Evolutionary conservation across 768 basidiomycete genomes (phyloP).

Genomic region (Serendipita sp.): DNA sequence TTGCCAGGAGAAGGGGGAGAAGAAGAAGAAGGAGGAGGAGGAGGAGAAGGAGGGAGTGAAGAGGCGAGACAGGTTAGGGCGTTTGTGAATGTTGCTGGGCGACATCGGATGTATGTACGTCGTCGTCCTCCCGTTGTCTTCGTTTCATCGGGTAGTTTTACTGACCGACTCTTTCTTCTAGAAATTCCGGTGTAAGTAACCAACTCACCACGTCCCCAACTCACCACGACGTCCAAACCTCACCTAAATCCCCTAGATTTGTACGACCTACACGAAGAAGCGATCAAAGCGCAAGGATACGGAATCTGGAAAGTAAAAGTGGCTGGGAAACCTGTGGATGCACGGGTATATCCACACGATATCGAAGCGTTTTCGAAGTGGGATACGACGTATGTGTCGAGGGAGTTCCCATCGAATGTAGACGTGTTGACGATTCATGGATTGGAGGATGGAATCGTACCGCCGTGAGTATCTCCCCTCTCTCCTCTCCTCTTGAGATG

Average conservation of each 20-base stretch:
- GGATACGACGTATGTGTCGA: slow-evolving; percentile 54
- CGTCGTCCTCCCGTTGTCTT: background rate
- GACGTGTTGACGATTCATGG: slow-evolving; percentile 71
- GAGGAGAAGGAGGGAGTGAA: background rate
- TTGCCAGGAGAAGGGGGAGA: too few relatives aligned
- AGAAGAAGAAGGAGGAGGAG: too few relatives aligned
- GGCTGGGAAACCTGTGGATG: slow-evolving; percentile 40
- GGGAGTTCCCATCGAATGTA: slow-evolving; percentile 39
- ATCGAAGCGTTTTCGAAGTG: slow-evolving; percentile 43
- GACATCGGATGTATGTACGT: slow-evolving; percentile 66
- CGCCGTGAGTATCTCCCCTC: slow-evolving; percentile 34
- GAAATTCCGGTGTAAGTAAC: background rate
- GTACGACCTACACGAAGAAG: slow-evolving; percentile 16
- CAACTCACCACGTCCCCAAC: background rate
- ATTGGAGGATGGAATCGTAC: slow-evolving; percentile 47
- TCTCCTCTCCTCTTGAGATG: too few relatives aligned
- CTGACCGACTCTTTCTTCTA: background rate
- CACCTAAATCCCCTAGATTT: background rate
- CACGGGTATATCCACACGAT: slow-evolving; percentile 40
- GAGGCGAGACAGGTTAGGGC: slow-evolving; percentile 36
- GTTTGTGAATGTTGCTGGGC: slow-evolving; percentile 58
- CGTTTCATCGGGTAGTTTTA: background rate
- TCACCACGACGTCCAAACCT: background rate
- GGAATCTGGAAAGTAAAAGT: slow-evolving; percentile 47
- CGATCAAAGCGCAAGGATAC: slow-evolving; percentile 31